phyloP scores from a whole-genome alignment of 1,284 basidiomycete genomes.

The Sporisorium graminicola region DNA sequence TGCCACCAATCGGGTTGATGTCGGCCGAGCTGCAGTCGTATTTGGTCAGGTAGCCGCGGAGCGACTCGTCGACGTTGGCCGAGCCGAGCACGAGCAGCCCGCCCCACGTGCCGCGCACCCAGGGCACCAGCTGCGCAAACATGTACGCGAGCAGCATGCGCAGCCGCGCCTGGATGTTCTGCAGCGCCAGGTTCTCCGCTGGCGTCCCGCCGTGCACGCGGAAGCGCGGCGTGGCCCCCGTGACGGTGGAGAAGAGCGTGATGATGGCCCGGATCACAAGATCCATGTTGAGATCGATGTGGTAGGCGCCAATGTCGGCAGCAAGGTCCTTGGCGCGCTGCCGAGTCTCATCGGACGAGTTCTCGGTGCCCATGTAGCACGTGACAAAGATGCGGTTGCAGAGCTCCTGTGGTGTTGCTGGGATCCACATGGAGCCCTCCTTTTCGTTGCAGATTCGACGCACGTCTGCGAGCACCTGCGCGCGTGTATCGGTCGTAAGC shows the following conservation, averaged over 20 bases:
- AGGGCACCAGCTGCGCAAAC: constrained; percentile 95
- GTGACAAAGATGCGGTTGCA: constrained; percentile 91
- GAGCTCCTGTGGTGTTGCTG: constrained; percentile 87
- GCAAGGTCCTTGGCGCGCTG: constrained; percentile 86
- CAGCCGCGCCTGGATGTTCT: constrained; percentile 96
- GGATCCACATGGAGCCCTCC: constrained; percentile 83
- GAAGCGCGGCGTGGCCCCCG: constrained; percentile 85
- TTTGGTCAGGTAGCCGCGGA: constrained; percentile 96
- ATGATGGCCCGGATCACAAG: constrained; percentile 85
- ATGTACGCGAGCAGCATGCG: constrained; percentile 97
- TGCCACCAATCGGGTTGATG: constrained; percentile 97
- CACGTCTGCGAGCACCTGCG: constrained; percentile 90
- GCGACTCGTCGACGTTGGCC: constrained; percentile 97
- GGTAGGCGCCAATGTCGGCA: constrained; percentile 84
- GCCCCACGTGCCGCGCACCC: constrained; percentile 86
- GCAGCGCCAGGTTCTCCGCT: constrained; percentile 94
- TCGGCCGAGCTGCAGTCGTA: constrained; percentile 88
- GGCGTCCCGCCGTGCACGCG: constrained; percentile 86
- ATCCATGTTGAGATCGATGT: constrained; percentile 97
- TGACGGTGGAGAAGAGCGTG: constrained; percentile 85
- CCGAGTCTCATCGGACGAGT: constrained; percentile 89
- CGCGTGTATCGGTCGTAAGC: constrained; percentile 73
- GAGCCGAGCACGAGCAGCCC: constrained; percentile 93
- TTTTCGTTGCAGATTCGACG: constrained; percentile 87
- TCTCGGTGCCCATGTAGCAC: constrained; percentile 99